A percentile compares a stretch with the other conserved stretches of the same genome.
These are phyloP conservation scores for Termitomyces sp. DNA, from an alignment of 768 basidiomycete genomes.

Conservation along the genomic window DNA sequence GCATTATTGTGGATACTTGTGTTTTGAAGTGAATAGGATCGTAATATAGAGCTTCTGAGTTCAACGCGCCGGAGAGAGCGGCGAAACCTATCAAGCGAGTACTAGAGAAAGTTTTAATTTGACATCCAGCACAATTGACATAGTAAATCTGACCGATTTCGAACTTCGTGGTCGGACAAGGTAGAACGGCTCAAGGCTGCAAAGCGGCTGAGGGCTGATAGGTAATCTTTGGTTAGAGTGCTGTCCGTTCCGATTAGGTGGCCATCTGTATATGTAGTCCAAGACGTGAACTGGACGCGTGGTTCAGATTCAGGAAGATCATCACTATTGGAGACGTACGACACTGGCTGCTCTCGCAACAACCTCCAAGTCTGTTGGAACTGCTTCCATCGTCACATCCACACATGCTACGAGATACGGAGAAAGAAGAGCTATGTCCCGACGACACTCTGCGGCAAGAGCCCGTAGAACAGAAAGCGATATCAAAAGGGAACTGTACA, in stretches of 20 bases:
- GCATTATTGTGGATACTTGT: slow-evolving; percentile 69
- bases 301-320: background rate
- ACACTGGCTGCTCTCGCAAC: slow-evolving; percentile 75
- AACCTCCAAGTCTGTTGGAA: slow-evolving; percentile 70
- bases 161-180: slow-evolving; percentile 60
- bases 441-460: slow-evolving; percentile 82
- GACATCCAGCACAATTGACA: background rate
- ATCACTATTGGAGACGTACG: slow-evolving; percentile 40
- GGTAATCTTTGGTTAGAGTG: slow-evolving; percentile 63
- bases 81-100: slow-evolving; percentile 85
- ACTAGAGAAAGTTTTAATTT: slow-evolving; percentile 32
- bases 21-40: slow-evolving; percentile 66
- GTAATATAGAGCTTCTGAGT: slow-evolving; percentile 80
- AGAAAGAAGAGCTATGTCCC: slow-evolving; percentile 75
- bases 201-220: slow-evolving; percentile 64
- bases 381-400: slow-evolving; percentile 47
- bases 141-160: slow-evolving; percentile 55
- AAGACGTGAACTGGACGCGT: slow-evolving; percentile 73
- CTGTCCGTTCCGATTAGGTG: slow-evolving; percentile 78
- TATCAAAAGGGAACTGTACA: slow-evolving; percentile 67
- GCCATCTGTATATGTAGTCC: slow-evolving; percentile 90
- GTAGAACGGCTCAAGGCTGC: slow-evolving; percentile 52
- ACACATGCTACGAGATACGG: slow-evolving; percentile 65
- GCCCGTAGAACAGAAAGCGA: slow-evolving; percentile 80
- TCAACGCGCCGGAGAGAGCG: slow-evolving; percentile 73